Base-by-base conservation (phyloP, 805 yeast species). In the Hanseniaspora osmophila region DNA sequence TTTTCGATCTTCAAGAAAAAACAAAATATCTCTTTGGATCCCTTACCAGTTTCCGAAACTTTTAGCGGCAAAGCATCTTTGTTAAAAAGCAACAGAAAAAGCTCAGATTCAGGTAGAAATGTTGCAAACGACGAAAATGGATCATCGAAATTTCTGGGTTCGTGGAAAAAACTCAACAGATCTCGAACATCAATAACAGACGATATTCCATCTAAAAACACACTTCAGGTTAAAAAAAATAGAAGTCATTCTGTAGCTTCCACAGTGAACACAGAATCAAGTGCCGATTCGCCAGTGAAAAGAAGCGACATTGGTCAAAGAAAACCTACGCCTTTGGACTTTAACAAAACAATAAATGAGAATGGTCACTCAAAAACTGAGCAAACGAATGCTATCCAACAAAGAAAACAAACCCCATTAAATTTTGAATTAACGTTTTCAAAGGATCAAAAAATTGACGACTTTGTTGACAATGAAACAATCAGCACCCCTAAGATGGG, bases 401-500 rank as follows among this genome's bases (percentile, higher is more conserved):
- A 22, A 22, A 22, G 27, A 22, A 22, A 22, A 22, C 27, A 22
- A 7, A 22, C 27, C 27, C 27, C 27, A 43, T 30, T 43, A 41
- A 22, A 22, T 11, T 6, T 45, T 41, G 5, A 45, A 45, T 13
- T 22, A 7, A 5, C 27, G 7, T 7, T 7, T 22, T 22, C 27
- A 4, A 22, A 22, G 7, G 27, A 22, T 22, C 27, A 22, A 22
- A 22, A 22, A 22, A 22, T 22, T 22, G 27, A 22, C 7, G 27
- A 22, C 4, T 4, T 22, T 22, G 27, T 22, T 22, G 27, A 22
- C 7, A 22, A 22, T 5, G 35, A 32, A 12, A 11, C 35, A 9
- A 12, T n/a, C 35, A 32, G 13, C 15, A 33, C 51, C 11, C 46
- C 55, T 12, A 60, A 52, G 40, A 52, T 62, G 10, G 69, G 64